These are phyloP conservation scores for Calcarisporium arbuscula DNA, from an alignment of 2,329 filamentous ascomycete genomes.

Conservation along the genomic window DNA sequence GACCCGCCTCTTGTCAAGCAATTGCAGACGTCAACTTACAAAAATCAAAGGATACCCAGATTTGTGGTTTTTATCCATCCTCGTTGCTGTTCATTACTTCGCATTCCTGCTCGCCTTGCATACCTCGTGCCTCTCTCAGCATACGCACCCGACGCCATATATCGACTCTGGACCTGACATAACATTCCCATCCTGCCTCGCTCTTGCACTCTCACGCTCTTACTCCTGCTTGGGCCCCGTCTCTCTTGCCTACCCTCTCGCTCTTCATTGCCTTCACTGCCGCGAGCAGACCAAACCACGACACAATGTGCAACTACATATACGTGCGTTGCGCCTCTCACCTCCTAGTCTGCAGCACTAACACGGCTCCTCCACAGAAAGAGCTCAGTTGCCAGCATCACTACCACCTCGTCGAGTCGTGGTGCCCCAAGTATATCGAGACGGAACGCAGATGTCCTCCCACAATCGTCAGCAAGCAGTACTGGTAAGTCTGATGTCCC, in stretches of 20 bases:
- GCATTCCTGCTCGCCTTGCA: too few relatives aligned
- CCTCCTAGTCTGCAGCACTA: conserved; percentile 5
- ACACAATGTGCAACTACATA: conserved; percentile 45
- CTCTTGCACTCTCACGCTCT: neutral
- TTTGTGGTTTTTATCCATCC: too few relatives aligned
- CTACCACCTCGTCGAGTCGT: conserved; percentile 42
- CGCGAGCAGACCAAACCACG: neutral
- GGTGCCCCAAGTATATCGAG: conserved; percentile 39
- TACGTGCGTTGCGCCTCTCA: conserved; percentile 27
- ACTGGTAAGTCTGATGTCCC: conserved; percentile 30
- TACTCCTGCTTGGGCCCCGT: conserved; percentile 1
- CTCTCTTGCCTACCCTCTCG: neutral
- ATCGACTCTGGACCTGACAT: too few relatives aligned
- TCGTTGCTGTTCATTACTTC: too few relatives aligned
- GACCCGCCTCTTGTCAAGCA: too few relatives aligned
- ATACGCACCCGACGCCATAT: too few relatives aligned
- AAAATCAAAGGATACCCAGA: too few relatives aligned
- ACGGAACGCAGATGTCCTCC: conserved; percentile 36
- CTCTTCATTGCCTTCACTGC: neutral
- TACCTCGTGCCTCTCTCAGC: neutral
- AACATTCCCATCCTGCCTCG: too few relatives aligned
- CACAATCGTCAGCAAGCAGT: conserved; percentile 38
- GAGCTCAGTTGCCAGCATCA: conserved; percentile 46
- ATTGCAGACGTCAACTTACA: too few relatives aligned
- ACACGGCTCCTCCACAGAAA: conserved; percentile 27